Evolutionary conservation across 1,139 yeast genomes (phyloP), one percentile per base, ranked within the genome.

Genomic region (Saccharomyces pastorianus): DNA sequence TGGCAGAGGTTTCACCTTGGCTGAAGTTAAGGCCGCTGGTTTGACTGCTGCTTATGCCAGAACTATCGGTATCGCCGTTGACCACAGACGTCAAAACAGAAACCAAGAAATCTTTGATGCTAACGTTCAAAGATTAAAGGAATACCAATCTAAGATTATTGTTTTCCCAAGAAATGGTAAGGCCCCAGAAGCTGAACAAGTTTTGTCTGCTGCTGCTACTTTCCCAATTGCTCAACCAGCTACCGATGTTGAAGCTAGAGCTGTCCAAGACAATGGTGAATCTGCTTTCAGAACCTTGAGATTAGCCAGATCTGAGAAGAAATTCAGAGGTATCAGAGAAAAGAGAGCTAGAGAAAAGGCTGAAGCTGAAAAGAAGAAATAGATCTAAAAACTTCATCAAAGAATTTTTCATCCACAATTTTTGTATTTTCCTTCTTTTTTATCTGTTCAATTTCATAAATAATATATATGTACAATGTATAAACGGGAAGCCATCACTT

Each of bases 51-150:
- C 90, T 77, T 88, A 89, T 81, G 99, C 99, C 74, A 89, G 96
- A 85, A 86, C 98, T 74, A 79, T 93, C 73, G 99, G 99, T 78
- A 88, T 93, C 73, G 88, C 99, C 70, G 99, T 93, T 73, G 99
- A 93, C 84, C 96, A 88, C 95, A 93, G 99, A 84, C 93, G 99
- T 82, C 95, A 87, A 77, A 95, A 93, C 96, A 90, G 88, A 82
- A 85, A 93, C 71, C 88, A 88, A 73, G 99, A 91, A 82, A 91
- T 88, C 71, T 88, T 90, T 71, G 95, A 91, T 75, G 80, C 83
- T 73, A 93, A 93, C 80, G 98, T 93, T 73, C 88, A 84, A 76
- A 90, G 99, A 84, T 86, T 93, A 77, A 81, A 88, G 81, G 96
- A 89, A 79, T 95, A 89, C 95, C 82, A 85, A 81, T 81, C 95